phyloP scores from a whole-genome alignment of 1,284 basidiomycete species.

The Malassezia yamatoensis region DNA sequence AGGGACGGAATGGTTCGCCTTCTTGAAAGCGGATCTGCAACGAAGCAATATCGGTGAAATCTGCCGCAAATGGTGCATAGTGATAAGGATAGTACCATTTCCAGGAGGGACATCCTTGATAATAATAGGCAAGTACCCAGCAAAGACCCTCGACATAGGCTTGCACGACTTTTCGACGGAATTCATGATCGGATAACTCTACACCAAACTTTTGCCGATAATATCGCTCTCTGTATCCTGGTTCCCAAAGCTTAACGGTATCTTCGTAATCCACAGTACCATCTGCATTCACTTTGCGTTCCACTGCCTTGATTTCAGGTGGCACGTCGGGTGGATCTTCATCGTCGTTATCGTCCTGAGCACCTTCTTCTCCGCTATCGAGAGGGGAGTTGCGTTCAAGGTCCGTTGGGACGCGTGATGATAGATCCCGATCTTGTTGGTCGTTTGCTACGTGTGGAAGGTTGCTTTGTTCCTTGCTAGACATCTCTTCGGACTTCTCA shows the following conservation, averaged over 20 bases:
- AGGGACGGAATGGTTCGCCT: conserved; percentile 87
- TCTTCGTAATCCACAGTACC: conserved; percentile 74
- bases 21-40: conserved; percentile 69
- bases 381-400: conserved; percentile 50
- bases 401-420: conserved; percentile 35
- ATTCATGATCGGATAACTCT: conserved; percentile 61
- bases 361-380: conserved; percentile 52
- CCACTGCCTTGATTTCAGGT: background rate
- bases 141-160: conserved; percentile 84
- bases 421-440: background rate
- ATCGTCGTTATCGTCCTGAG: conserved; percentile 49
- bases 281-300: conserved; percentile 42
- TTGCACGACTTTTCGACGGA: conserved; percentile 67
- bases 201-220: conserved; percentile 87
- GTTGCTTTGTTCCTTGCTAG: background rate
- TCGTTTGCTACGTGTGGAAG: background rate
- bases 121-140: conserved; percentile 97
- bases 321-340: conserved; percentile 51
- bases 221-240: conserved; percentile 76
- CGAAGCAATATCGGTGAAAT: conserved; percentile 66
- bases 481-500: background rate
- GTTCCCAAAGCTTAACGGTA: conserved; percentile 65
- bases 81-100: conserved; percentile 99
- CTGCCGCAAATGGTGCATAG: conserved; percentile 93
- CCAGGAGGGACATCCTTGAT: conserved; percentile 92